A percentile compares a stretch with the other conserved stretches of the same genome.
phyloP scores from a whole-genome alignment of 2,329 filamentous ascomycete species.

The Geosmithia putterillii region DNA sequence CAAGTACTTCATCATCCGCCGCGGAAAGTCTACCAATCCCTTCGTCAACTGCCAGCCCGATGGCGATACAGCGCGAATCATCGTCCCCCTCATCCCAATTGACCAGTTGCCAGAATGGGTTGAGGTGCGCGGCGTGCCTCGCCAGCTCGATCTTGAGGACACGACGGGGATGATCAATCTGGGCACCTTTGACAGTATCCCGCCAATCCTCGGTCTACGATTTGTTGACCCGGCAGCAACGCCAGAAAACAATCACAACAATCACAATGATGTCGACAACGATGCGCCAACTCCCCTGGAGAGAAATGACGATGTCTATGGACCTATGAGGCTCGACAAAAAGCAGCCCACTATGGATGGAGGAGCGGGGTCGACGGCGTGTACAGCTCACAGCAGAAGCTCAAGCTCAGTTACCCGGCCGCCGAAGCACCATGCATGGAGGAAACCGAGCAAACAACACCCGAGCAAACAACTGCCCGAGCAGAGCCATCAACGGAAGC shows the following conservation, averaged over 20 bases:
- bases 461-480: too few species aligned
- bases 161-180: slow-evolving; percentile 24
- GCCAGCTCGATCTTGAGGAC: slow-evolving; percentile 23
- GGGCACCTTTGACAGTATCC: slow-evolving; percentile 10
- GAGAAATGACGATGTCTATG: too few species aligned
- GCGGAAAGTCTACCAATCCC: slow-evolving; percentile 2
- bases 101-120: slow-evolving; percentile 38
- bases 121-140: slow-evolving; percentile 28
- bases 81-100: slow-evolving; percentile 41
- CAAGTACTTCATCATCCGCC: slow-evolving; percentile 29
- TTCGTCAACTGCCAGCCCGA: slow-evolving; percentile 11
- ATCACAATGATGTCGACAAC: background rate
- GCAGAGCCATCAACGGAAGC: slow-evolving; percentile 4
- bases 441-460: too few species aligned
- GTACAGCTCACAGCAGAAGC: too few species aligned
- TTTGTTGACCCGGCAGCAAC: background rate
- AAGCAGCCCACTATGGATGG: too few species aligned
- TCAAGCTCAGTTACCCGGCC: background rate
- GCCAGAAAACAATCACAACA: background rate
- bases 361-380: too few species aligned
- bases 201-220: background rate
- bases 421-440: background rate
- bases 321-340: too few species aligned
- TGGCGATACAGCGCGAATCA: slow-evolving; percentile 1
- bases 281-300: background rate